Evolutionary conservation across 192 early-diverging fungal genomes (phyloP), one percentile per base, ranked within the genome.

Genomic region (Entophlyctis luteolus): DNA sequence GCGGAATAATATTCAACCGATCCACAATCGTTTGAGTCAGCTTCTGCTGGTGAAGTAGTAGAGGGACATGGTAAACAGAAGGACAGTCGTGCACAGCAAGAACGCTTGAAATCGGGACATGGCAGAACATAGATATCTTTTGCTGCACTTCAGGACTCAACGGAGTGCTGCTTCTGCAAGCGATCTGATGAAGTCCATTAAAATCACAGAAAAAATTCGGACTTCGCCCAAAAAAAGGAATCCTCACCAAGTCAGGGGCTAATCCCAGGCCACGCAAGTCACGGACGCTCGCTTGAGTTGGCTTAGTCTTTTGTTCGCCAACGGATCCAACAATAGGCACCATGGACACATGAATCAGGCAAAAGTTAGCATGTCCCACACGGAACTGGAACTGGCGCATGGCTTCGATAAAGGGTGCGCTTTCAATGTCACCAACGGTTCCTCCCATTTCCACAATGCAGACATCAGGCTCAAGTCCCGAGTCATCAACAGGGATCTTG

Each of bases 381-480:
- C 95, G 90, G 86, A 97, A 98, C 77, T 99, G 97, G 87, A 99
- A 99, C 78, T 99, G 96, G 62, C 96, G 91, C 91, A 99, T 95
- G 28, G 96, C 96, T 80, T 99, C 96, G 62, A 98, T 89, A 69
- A 97, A 99, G n/a, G 95, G 96, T 47, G 95, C 94, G 22, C 93
- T 95, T 77, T 99, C 96, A 69, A 99, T 97, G 72, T 99, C 96
- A 70, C 96, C 96, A 16, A 99, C 94, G 46, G 95, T 97, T 55
- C 96, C 96, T 72, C 96, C 95, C 35, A 98, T 71, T 78, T 99
- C 96, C 57, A 99, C 88, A 53, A 99, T 98, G 81, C 96, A 99
- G 33, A 97, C 90, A 77, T 98, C 95, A 39, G 96, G 96, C 59
- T 81, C 83, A 68, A 87, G 75, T 18, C 87, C 91, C 71, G 76